Evolutionary conservation across 805 yeast genomes (phyloP).

Genomic region (Komagataella mondaviorum): DNA sequence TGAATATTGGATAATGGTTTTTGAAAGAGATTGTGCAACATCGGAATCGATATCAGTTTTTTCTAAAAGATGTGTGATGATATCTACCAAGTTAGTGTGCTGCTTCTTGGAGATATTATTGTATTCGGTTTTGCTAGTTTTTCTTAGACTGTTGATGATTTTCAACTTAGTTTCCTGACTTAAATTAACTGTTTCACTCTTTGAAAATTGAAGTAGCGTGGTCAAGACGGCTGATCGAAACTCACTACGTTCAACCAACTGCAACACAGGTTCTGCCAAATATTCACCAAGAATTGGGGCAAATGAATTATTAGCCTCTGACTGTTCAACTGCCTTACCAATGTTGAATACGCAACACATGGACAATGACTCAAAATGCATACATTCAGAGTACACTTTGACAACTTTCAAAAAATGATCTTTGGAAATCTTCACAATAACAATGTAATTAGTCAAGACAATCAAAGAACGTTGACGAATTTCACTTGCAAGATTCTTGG

Average conservation of each 20-base stretch:
- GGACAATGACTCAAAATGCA: not conserved
- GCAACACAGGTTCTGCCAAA: not conserved
- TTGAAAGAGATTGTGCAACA: not conserved
- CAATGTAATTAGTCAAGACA: not conserved
- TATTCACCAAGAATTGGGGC: not conserved
- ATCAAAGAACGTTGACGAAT: constrained; percentile 15
- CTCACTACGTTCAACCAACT: not conserved
- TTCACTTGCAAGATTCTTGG: constrained; percentile 19
- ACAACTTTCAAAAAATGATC: not conserved
- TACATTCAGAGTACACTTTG: not conserved
- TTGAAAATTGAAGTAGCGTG: not conserved
- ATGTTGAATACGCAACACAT: not conserved
- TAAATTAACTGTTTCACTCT: not conserved
- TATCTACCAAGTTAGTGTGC: not conserved
- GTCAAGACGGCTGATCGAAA: not conserved
- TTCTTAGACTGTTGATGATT: not conserved
- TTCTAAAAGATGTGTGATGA: not conserved
- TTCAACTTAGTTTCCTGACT: not conserved
- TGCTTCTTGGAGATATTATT: not conserved
- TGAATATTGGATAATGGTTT: not conserved
- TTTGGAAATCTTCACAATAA: not conserved
- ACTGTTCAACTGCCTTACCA: not conserved
- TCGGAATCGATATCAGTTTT: not conserved
- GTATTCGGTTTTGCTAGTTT: not conserved
- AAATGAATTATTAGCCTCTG: not conserved